Evolutionary conservation across 768 basidiomycete species (phyloP).

Genomic region (Suillus ampliporus): DNA sequence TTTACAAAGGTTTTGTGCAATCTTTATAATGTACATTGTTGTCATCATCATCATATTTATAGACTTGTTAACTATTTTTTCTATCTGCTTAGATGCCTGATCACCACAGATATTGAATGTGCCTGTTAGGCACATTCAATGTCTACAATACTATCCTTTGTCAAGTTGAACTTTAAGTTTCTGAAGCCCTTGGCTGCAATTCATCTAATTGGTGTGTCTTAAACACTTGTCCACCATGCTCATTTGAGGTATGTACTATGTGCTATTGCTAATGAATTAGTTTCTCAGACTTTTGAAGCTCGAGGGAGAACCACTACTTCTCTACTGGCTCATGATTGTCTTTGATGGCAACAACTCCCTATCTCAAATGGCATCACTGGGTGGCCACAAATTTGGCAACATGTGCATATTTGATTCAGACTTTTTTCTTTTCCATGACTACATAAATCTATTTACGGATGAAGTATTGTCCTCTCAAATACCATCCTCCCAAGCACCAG

Average conservation of each 20-base stretch:
- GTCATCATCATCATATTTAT: too few species aligned
- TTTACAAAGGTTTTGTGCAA: conserved; percentile 34
- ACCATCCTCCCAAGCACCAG: not conserved
- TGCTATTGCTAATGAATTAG: not conserved
- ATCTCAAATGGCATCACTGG: not conserved
- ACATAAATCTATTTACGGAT: not conserved
- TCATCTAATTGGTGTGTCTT: conserved; percentile 32
- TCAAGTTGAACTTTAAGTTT: conserved; percentile 26
- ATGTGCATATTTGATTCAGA: not conserved
- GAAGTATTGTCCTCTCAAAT: too few species aligned
- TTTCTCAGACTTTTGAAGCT: not conserved
- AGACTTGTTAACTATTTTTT: conserved; percentile 19
- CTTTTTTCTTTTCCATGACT: not conserved
- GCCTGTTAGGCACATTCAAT: conserved; percentile 41
- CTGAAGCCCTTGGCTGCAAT: conserved; percentile 31
- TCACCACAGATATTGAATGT: conserved; percentile 19
- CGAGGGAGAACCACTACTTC: not conserved
- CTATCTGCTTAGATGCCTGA: conserved; percentile 23
- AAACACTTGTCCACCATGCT: conserved; percentile 44
- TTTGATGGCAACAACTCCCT: not conserved
- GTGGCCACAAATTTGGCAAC: not conserved
- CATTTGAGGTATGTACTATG: conserved; percentile 34
- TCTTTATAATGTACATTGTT: conserved; percentile 23
- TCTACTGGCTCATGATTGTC: not conserved
- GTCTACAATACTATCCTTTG: conserved; percentile 37